Evolutionary conservation across 352 stramenopile species (phyloP).

Genomic region (Pythium guiyangense): DNA sequence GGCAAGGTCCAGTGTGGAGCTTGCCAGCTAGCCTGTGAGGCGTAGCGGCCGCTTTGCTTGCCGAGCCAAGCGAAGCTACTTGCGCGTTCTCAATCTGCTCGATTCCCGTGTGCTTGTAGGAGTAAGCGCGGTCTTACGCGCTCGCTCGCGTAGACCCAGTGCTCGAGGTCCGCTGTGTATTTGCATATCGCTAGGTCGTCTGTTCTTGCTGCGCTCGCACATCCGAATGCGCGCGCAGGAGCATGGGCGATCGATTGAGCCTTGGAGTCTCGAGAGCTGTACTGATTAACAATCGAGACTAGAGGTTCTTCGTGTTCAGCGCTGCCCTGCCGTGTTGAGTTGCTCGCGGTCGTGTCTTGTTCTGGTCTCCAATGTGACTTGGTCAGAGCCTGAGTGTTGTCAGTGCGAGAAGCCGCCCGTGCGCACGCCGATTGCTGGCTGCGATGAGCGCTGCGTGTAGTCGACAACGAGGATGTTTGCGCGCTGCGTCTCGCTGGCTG

Average conservation of each 20-base stretch:
- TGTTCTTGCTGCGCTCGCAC: not conserved
- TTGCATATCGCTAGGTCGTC: not conserved
- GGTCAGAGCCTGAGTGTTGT: not conserved
- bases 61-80: not conserved
- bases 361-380: not conserved
- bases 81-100: not conserved
- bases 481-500: slow-evolving; percentile 3
- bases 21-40: too few species aligned
- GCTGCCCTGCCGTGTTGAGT: too few species aligned
- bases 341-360: too few species aligned
- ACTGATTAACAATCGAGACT: too few species aligned
- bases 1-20: too few species aligned
- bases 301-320: not conserved
- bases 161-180: not conserved
- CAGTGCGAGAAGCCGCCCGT: slow-evolving; percentile 12
- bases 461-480: slow-evolving; percentile 33
- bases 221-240: too few species aligned
- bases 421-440: slow-evolving; percentile 1
- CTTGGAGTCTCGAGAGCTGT: too few species aligned
- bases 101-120: not conserved
- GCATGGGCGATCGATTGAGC: too few species aligned
- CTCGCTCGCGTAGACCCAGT: not conserved
- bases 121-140: not conserved
- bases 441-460: not conserved
- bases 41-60: not conserved